These are phyloP conservation scores for Neofusicoccum cordaticola DNA, from an alignment of 2,329 filamentous ascomycete species.

Conservation along the genomic window DNA sequence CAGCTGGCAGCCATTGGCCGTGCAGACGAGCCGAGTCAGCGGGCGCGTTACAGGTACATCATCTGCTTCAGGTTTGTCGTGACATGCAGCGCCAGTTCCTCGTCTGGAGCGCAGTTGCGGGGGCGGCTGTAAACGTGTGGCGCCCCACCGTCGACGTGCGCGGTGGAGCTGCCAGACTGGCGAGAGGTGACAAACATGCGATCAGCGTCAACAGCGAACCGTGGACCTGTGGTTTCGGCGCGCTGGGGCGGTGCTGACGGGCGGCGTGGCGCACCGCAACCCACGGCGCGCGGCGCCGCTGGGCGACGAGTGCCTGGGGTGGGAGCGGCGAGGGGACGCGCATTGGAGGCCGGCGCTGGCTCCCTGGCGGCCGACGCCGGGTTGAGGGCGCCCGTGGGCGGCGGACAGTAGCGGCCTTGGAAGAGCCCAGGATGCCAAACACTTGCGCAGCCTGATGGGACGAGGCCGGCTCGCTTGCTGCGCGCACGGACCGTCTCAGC, in stretches of 20 bases:
- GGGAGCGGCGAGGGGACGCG: not conserved
- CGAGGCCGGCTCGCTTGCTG: slow-evolving; percentile 14
- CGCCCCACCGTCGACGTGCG: slow-evolving; percentile 12
- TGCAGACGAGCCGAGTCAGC: slow-evolving; percentile 5
- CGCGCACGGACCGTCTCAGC: slow-evolving; percentile 5
- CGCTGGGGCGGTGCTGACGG: slow-evolving; percentile 9
- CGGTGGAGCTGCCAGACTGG: slow-evolving; percentile 13
- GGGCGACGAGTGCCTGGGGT: not conserved
- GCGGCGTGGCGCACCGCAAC: slow-evolving; percentile 6
- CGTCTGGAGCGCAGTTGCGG: slow-evolving; percentile 10
- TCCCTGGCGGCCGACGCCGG: slow-evolving; percentile 10
- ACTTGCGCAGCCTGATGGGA: not conserved
- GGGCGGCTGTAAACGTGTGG: slow-evolving; percentile 15
- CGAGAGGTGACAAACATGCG: slow-evolving; percentile 12
- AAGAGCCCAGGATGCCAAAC: slow-evolving; percentile 5
- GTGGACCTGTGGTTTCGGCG: slow-evolving; percentile 1
- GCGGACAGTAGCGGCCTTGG: slow-evolving; percentile 11
- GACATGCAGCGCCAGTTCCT: not conserved
- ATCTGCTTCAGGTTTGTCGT: slow-evolving; percentile 13
- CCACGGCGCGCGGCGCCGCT: slow-evolving; percentile 3
- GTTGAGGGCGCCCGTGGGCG: not conserved
- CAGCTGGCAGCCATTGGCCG: not conserved
- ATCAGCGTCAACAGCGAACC: not conserved
- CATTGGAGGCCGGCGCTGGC: not conserved
- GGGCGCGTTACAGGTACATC: slow-evolving; percentile 13